Base-by-base conservation (phyloP, 1,284 basidiomycete genomes). In the Melampsora americana region DNA sequence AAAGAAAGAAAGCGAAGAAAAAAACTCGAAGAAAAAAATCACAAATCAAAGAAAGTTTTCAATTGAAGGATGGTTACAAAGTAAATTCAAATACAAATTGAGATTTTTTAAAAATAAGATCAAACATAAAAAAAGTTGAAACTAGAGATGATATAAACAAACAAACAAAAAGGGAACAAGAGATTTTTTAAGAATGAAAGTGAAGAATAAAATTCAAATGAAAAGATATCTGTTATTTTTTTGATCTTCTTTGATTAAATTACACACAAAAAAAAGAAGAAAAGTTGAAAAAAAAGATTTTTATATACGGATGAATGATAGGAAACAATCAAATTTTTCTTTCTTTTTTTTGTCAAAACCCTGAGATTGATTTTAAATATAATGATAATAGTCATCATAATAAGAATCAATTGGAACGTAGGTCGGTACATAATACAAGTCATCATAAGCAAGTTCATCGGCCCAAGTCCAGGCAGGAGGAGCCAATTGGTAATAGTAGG, bases 231-330 rank as follows among this genome's bases (percentile, higher is more conserved):
- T n/a, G n/a, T n/a, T n/a, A n/a, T n/a, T n/a, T n/a, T n/a, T 23
- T 28, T 28, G 16, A 62, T 7, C 26, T 23, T 28, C 11, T 23
- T 28, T 28, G 32, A n/a, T n/a, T n/a, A n/a, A n/a, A n/a, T n/a
- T n/a, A 66, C 2, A 66, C 42, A 66, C 2, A 66, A 42, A 35
- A 42, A 66, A 62, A 62, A 26, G 4, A 62, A 62, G 26, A 62
- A 62, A 28, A 28, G 44, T 61, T 26, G 59, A 35, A n/a, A 35
- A 35, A 35, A 35, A 35, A 4, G 35, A 35, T 35, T 35, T 35
- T 3, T n/a, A n/a, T n/a, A n/a, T n/a, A n/a, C n/a, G n/a, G n/a
- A n/a, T n/a, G n/a, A n/a, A n/a, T n/a, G n/a, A n/a, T n/a, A n/a
- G n/a, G n/a, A n/a, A n/a, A n/a, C n/a, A n/a, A n/a, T n/a, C n/a